Base-by-base conservation (phyloP, 1,139 yeast genomes). In the Saccharomycopsis phalli region DNA sequence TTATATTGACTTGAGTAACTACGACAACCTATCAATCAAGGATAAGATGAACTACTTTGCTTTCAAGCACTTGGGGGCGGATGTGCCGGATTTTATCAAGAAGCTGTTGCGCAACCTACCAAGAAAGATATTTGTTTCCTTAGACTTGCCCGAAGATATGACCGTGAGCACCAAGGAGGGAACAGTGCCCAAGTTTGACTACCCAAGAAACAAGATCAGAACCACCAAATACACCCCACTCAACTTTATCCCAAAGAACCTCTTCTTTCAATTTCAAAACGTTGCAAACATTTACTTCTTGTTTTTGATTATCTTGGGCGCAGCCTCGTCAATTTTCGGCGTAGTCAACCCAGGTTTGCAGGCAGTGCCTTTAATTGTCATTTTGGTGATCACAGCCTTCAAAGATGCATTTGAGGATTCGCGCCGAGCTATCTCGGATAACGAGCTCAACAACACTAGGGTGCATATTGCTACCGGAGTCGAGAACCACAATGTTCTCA, bases 361-460 rank as follows among this genome's bases (percentile, higher is more conserved):
- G 7, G 91, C 96, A 1, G 96, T 87, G 35, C 98, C 98, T 2
- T 74, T 91, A 58, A 83, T 88, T 59, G 96, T 86, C 41, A 88
- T 91, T 66, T 94, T 91, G 30, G 64, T 71, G 45, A 71, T 91
- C 44, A 91, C 97, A 1, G 96, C 94, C 13, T 63, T 82, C 48
- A 88, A 88, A 58, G 98, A 91, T 62, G 96, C 94, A 1, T 68
- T 91, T 49, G 98, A 91, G 60, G 98, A 91, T 62, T 87, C 86
- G 45, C 74, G 93, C 53, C 74, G 98, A 57, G 80, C 84, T 0
- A 62, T 73, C 3, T 69, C 81, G 49, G 98, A 91, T 60, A 63
- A 76, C 49, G 95, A 88, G 53, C 76, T 91, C 50, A 91, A 91
- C 57, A 88, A 91, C 57, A 81, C 88, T 4, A 76, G 81, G 16